A percentile compares a stretch with the other conserved stretches of the same genome.
Evolutionary conservation across 768 basidiomycete genomes (phyloP).

Genomic region (Tulasnella sp.): DNA sequence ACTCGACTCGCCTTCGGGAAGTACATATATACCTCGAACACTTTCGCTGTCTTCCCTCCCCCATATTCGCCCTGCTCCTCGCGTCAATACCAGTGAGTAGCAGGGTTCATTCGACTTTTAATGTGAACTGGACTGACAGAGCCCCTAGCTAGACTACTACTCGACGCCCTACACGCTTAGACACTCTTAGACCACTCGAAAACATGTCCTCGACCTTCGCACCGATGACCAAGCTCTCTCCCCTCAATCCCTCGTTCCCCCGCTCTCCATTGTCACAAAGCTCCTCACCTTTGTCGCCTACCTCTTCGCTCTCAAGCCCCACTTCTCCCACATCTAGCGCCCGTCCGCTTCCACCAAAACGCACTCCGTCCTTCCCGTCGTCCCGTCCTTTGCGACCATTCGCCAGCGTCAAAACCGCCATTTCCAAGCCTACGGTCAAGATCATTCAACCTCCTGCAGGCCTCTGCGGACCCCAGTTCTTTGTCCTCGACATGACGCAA

Average conservation of each 20-base stretch:
- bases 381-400: slow-evolving; percentile 76
- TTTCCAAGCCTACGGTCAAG: slow-evolving; percentile 32
- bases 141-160: background rate
- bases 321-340: slow-evolving; percentile 18
- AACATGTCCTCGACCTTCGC: background rate
- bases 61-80: background rate
- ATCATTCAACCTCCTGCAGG: slow-evolving; percentile 71
- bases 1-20: background rate
- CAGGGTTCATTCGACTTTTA: background rate
- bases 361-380: slow-evolving; percentile 45
- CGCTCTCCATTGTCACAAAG: slow-evolving; percentile 41
- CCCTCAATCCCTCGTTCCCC: slow-evolving; percentile 13
- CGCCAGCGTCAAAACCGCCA: slow-evolving; percentile 42
- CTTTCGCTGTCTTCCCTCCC: background rate
- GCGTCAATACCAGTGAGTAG: background rate
- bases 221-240: slow-evolving; percentile 12
- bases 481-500: slow-evolving; percentile 71
- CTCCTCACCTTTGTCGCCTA: background rate
- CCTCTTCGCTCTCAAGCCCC: slow-evolving; percentile 20
- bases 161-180: background rate
- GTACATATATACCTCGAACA: background rate
- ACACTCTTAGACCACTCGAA: background rate
- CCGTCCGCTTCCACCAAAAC: slow-evolving; percentile 27
- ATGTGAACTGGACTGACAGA: background rate
- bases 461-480: slow-evolving; percentile 37